Conservation (phyloP, 306 rosid genomes). For the Glycine soja region DNA sequence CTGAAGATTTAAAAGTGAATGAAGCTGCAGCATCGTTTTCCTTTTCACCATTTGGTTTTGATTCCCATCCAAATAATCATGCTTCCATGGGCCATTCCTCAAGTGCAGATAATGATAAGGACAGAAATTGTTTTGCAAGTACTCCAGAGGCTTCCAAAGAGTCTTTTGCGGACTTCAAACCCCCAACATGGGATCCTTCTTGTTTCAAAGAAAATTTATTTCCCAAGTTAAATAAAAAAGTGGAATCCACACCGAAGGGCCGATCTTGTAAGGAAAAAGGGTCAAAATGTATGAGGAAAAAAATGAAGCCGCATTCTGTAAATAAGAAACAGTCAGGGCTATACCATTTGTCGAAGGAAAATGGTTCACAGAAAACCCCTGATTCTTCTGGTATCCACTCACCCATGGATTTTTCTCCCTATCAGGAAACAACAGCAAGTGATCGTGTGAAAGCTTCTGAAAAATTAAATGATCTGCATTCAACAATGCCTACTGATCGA, state of each 20-base stretch:
- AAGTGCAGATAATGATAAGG: slow-evolving; percentile 43
- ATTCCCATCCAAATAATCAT: slow-evolving; percentile 44
- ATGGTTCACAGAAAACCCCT: slow-evolving; percentile 54
- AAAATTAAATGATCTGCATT: slow-evolving; percentile 29
- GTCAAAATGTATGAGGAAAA: slow-evolving; percentile 60
- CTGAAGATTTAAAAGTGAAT: slow-evolving; percentile 49
- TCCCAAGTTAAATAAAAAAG: slow-evolving; percentile 53
- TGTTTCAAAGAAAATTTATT: slow-evolving; percentile 72
- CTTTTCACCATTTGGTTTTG: slow-evolving; percentile 50
- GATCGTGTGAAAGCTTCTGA: slow-evolving; percentile 56
- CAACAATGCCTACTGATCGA: slow-evolving; percentile 21
- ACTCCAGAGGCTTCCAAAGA: slow-evolving; percentile 52
- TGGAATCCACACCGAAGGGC: slow-evolving; percentile 52
- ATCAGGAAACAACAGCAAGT: slow-evolving; percentile 59
- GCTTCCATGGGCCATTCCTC: slow-evolving; percentile 45
- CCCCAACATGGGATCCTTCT: slow-evolving; percentile 70
- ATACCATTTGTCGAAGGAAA: slow-evolving; percentile 58
- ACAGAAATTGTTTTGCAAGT: slow-evolving; percentile 42
- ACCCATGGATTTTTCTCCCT: slow-evolving; percentile 96
- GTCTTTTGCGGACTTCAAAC: slow-evolving; percentile 57
- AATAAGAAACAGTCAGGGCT: slow-evolving; percentile 54
- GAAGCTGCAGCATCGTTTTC: slow-evolving; percentile 53
- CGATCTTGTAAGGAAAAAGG: slow-evolving; percentile 65
- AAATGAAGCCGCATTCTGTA: slow-evolving; percentile 54
- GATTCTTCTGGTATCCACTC: slow-evolving; percentile 68